Base-by-base conservation (phyloP, 2,329 filamentous ascomycete species). In the Phoma sp. region DNA sequence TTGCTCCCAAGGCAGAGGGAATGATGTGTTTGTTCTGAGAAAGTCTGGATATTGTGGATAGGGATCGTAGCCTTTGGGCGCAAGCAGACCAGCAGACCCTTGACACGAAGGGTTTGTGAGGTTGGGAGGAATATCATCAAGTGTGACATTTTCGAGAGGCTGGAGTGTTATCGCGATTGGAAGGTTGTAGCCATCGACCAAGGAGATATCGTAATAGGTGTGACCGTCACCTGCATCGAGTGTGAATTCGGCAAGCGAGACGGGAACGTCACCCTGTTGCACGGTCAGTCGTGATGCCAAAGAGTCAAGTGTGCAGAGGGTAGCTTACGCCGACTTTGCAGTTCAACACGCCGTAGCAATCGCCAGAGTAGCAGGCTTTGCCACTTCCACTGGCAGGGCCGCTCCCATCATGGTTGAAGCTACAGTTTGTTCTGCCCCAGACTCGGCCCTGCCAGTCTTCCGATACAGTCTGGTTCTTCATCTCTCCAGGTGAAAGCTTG, bases 351-450 rank as follows among this genome's bases (percentile, higher is more conserved):
- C 87, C 86, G 54, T 86, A 85, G 71, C 91, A 95, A 72, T 95
- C 90, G 7, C 90, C 90, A 2, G 90, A 91, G 45, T 79, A 73
- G 74, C 91, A 95, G 22, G 88, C 86, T 38, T 74, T 75, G 7
- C 80, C 79, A n/a, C 72, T 68, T 27, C 76, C 73, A 55, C 76
- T 78, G 22, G 75, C 74, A 18, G 82, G 75, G n/a, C 74, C 78
- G 46, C 81, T 85, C 1, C 87, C 88, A 42, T 86, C 82, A 13
- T 79, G 79, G 62, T 87, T 85, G 72, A 92, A 91, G 35, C 84
- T 89, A 76, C 91, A 96, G 69, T 95, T 95, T 14, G 90, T 93
- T 48, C 91, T 82, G 10, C 87, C 91, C 91, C 90, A 95, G 25
- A 95, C 80, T 48, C 91, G 84, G 8, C 91, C 91, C 69, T 90